Evolutionary conservation across 306 rosid genomes (phyloP), one percentile per base, ranked within the genome.

Genomic region (Clitoria ternatea): DNA sequence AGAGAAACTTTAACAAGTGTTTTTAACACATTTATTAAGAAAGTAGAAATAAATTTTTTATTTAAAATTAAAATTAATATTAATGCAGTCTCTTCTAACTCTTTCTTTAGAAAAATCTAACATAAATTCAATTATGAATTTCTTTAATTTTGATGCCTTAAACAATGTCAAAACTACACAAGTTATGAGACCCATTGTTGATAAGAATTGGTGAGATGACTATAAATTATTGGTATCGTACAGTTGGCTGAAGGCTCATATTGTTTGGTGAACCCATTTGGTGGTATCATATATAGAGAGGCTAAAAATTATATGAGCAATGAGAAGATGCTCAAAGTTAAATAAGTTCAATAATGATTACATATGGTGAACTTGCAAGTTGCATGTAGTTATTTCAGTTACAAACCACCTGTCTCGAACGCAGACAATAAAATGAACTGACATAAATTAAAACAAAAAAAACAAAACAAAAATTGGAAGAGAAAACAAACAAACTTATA

Each of bases 361-460:
- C 32, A 29, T 73, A 68, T 66, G 42, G 36, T 62, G 44, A 69
- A 55, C 15, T 1, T 39, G 20, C 75, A 63, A 57, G 73, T 77
- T 78, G 90, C 45, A 69, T 73, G 53, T 74, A 72, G 90, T 80
- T 83, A 68, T 63, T 83, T 83, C 85, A 62, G 90, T 83, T 83
- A 45, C 47, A 43, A 63, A 72, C 76, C 72, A 69, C 66, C 74
- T 29, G 26, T 39, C 13, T 53, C 15, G 3, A 55, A 62, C 5
- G 19, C 39, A 66, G 37, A 81, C 65, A 61, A 72, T 12, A 4
- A 13, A 14, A 44, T 24, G 33, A 54, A 29, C 6, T 24, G 15
- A 53, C 3, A 69, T 36, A 24, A 65, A 18, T 14, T 29, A 4
- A 22, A 59, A n/a, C n/a, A 13, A 47, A 17, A 54, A 54, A 30